Base-by-base conservation (phyloP, 2,329 filamentous ascomycete genomes). In the Aspergillus brunneoviolaceus region DNA sequence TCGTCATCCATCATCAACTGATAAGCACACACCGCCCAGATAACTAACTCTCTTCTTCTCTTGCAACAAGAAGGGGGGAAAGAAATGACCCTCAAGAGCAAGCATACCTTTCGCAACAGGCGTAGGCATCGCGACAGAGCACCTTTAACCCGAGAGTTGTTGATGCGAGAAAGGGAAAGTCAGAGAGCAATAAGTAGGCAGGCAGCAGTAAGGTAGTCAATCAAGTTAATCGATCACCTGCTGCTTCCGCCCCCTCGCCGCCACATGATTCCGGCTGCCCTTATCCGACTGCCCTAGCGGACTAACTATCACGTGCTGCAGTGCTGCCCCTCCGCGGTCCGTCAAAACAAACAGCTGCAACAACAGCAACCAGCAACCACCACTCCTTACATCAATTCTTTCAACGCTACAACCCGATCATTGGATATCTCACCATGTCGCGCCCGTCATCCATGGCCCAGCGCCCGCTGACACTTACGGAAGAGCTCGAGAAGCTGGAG, bases 401-500 rank as follows among this genome's bases (percentile, higher is more conserved):
- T 50, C 25, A 50, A 39, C 45, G 5, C 27, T 9, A 14, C 16
- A 25, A 21, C n/a, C 33, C 33, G 33, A 16, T 3, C 33, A 16
- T 35, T 45, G 16, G 4, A 48, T 11, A 31, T 4, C 25, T 35
- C 11, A 70, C 39, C 27, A 85, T 85, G 84, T 83, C 83, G 54
- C 81, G 83, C 51, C 77, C 75, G 58, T 79, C 75, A 29, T 71
- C 77, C 23, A 75, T 79, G 16, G 73, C 81, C 9, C 79, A 81
- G 72, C 82, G 85, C 58, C 83, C 82, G 31, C 80, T 98, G 61
- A 91, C 91, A 5, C 82, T 97, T 61, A 96, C 94, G 0, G 95
- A 99, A 74, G 95, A 99, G 82, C 83, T 99, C 56, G 95, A 99
- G 79, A 93, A 89, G 76, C 82, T 99, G 4, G 95, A 99, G 76